phyloP scores from a whole-genome alignment of 2,329 filamentous ascomycete species.

The Sordariomycetes sp. region DNA sequence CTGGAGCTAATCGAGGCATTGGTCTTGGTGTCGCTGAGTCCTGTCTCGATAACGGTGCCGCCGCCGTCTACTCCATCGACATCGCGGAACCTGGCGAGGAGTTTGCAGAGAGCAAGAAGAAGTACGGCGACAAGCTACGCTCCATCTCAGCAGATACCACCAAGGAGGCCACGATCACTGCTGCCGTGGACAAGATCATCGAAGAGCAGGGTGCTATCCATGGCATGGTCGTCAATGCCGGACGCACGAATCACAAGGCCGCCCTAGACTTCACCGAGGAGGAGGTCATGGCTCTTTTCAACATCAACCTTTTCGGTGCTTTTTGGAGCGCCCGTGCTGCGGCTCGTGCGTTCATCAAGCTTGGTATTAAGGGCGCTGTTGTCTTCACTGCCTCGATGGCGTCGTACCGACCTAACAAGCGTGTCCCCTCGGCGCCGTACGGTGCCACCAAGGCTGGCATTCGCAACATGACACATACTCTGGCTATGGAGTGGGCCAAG shows the following conservation, averaged over 20 bases:
- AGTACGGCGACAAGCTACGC: slow-evolving; percentile 27
- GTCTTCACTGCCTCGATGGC: slow-evolving; percentile 37
- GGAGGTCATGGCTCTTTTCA: slow-evolving; percentile 14
- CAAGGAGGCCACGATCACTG: slow-evolving; percentile 30
- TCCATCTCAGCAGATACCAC: slow-evolving; percentile 36
- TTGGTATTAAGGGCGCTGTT: slow-evolving; percentile 19
- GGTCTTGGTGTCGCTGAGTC: slow-evolving; percentile 4
- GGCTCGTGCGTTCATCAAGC: slow-evolving; percentile 26
- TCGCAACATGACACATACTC: slow-evolving; percentile 27
- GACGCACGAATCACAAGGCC: slow-evolving; percentile 38
- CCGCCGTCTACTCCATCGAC: slow-evolving; percentile 9
- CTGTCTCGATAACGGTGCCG: slow-evolving; percentile 11
- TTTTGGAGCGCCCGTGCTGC: slow-evolving; percentile 33
- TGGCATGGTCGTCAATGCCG: slow-evolving; percentile 41
- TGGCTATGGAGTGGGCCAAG: slow-evolving; percentile 38
- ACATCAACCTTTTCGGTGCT: slow-evolving; percentile 26
- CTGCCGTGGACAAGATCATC: slow-evolving; percentile 33
- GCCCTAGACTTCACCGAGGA: slow-evolving; percentile 30
- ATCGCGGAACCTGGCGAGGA: slow-evolving; percentile 7
- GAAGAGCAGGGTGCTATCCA: slow-evolving; percentile 31
- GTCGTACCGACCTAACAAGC: slow-evolving; percentile 34
- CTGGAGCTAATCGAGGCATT: slow-evolving; percentile 3
- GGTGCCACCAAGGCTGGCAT: slow-evolving; percentile 33
- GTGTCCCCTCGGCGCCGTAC: slow-evolving; percentile 40
- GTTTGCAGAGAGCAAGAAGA: slow-evolving; percentile 7